Base-by-base conservation (phyloP, 192 early-diverging fungal species). In the Coemansia sp. region DNA sequence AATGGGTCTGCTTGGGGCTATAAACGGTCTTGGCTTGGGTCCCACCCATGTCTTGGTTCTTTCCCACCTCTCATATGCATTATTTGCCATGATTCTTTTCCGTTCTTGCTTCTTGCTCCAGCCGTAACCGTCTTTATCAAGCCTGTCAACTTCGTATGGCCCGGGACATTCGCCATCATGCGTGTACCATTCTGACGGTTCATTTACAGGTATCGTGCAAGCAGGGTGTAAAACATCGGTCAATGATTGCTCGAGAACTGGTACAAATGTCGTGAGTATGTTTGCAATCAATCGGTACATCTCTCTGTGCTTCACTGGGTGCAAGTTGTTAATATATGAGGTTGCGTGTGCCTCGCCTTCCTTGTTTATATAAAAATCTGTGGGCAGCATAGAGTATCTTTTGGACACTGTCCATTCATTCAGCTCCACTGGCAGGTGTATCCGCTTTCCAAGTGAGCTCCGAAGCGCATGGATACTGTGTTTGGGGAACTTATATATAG, bases 311-410 rank as follows among this genome's bases (percentile, higher is more conserved):
- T 84, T 70, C 20, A 62, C 28, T 9, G 87, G 89, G 42, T 91
- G 84, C 25, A 91, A 52, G 58, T 91, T 92, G 83, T 92, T 91
- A 80, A 93, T 92, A 70, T 92, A 92, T 2, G 87, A 89, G 26
- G 58, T 39, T 21, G 87, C 68, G 1, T 51, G 46, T 23, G 79
- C 67, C 7, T 69, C n/a, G 34, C 89, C 89, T 31, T 84, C 74
- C 0, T 77, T 48, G 20, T 28, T 52, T 1, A 92, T 77, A 2
- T 68, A 57, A 64, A 91, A 87, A 37, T 89, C 91, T 6, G 85
- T 66, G 0, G 91, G 90, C 18, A 92, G 77, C 90, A 88, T 90
- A 59, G 72, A 75, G 39, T 72, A 81, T 29, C 39, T 56, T 0
- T 59, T 16, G 5, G 77, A 79, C 0, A 9, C 28, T 25, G n/a